phyloP scores from a whole-genome alignment of 768 basidiomycete species.

The Coprinellus micaceus region DNA sequence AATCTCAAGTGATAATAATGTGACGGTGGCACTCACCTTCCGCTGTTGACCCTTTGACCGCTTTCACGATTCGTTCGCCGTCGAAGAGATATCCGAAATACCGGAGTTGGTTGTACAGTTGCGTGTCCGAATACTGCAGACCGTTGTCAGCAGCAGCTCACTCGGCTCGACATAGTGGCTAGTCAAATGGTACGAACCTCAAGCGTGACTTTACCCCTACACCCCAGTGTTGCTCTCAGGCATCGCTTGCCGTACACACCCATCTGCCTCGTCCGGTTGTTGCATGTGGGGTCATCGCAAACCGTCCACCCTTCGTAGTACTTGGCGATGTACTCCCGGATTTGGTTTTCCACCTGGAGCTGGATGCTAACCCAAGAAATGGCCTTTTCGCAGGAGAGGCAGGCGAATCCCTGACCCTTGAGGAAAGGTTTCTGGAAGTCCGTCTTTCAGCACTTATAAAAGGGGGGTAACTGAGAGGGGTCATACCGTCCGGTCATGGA shows the following conservation, averaged over 20 bases:
- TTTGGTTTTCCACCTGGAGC: conserved; percentile 83
- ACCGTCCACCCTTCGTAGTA: conserved; percentile 90
- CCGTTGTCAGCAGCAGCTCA: conserved; percentile 5
- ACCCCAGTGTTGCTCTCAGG: conserved; percentile 48
- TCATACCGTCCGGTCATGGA: conserved; percentile 57
- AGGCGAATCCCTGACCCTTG: conserved; percentile 59
- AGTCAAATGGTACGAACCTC: conserved; percentile 52
- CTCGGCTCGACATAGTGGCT: neutral
- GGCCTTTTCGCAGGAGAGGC: conserved; percentile 58
- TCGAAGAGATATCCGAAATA: conserved; percentile 83
- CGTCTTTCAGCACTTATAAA: neutral
- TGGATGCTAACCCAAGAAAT: conserved; percentile 63
- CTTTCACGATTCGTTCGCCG: conserved; percentile 53
- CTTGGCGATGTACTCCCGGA: conserved; percentile 67
- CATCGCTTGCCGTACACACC: conserved; percentile 87
- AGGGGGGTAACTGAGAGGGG: neutral
- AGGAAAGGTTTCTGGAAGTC: conserved; percentile 62
- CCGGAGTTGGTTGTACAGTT: conserved; percentile 86
- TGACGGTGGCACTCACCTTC: conserved; percentile 27
- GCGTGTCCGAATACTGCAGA: conserved; percentile 73
- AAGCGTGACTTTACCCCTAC: conserved; percentile 66
- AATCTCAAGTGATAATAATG: neutral
- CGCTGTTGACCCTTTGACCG: conserved; percentile 43
- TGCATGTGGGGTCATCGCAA: conserved; percentile 85
- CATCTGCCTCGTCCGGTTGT: conserved; percentile 87